Evolutionary conservation across 768 basidiomycete genomes (phyloP).

Genomic region (Amanita muscaria): DNA sequence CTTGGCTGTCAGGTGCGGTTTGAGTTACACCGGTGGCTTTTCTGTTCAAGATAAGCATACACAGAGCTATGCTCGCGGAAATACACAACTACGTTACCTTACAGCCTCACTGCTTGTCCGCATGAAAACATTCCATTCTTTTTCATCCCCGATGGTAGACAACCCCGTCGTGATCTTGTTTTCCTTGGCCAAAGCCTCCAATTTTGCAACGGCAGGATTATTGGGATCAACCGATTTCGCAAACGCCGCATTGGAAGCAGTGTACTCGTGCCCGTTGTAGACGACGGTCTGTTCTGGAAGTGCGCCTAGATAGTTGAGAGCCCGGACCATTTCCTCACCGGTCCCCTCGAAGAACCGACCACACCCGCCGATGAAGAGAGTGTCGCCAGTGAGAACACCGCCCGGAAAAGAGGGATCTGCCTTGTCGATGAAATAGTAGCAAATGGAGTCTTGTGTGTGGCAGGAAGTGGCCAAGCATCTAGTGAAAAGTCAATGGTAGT

Average conservation of each 20-base stretch:
- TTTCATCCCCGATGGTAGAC: constrained; percentile 89
- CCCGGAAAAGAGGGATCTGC: constrained; percentile 44
- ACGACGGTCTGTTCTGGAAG: constrained; percentile 76
- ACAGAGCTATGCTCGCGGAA: neutral
- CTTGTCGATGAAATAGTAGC: constrained; percentile 65
- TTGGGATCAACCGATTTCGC: constrained; percentile 50
- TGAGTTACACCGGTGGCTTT: constrained; percentile 33
- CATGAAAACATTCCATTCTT: constrained; percentile 95
- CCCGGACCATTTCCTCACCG: constrained; percentile 69
- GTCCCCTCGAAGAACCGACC: constrained; percentile 93
- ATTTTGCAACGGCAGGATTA: constrained; percentile 50
- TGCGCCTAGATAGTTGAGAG: constrained; percentile 59
- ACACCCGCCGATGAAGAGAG: constrained; percentile 81
- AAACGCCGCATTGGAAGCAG: constrained; percentile 63
- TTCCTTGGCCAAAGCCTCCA: constrained; percentile 46
- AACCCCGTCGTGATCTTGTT: constrained; percentile 67
- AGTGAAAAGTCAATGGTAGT: no score
- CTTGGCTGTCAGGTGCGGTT: constrained; percentile 37
- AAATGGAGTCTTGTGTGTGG: constrained; percentile 96
- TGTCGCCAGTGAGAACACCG: constrained; percentile 91
- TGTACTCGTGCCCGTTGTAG: constrained; percentile 93
- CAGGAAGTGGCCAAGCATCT: constrained; percentile 86
- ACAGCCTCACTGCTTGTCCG: constrained; percentile 56
- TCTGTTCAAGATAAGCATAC: constrained; percentile 29
- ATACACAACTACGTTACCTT: constrained; percentile 29